Conservation (phyloP, 2,329 filamentous ascomycete genomes). For the Neospermospora avenae region DNA sequence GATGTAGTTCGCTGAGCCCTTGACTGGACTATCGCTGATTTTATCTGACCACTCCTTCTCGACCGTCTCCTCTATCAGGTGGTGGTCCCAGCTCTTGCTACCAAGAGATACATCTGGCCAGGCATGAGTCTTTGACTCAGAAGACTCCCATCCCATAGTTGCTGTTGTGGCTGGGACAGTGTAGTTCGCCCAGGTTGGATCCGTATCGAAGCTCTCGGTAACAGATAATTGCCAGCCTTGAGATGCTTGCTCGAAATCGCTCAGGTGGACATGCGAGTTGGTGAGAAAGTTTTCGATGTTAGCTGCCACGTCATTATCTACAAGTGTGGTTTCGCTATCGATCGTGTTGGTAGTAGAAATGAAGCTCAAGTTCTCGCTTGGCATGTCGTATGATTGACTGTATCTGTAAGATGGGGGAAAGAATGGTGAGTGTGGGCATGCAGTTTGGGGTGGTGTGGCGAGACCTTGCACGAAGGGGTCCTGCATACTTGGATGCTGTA, state of each 20-base stretch:
- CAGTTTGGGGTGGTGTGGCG: conserved; percentile 55
- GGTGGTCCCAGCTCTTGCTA: neutral
- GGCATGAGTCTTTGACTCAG: conserved; percentile 6
- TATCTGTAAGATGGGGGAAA: conserved; percentile 18
- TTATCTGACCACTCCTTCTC: conserved; percentile 13
- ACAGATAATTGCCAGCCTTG: conserved; percentile 15
- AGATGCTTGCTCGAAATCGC: conserved; percentile 12
- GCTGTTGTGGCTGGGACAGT: conserved; percentile 16
- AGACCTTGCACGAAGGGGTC: conserved; percentile 52
- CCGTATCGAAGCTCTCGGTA: conserved; percentile 17
- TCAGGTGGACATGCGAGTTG: conserved; percentile 14
- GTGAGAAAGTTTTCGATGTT: conserved; percentile 25
- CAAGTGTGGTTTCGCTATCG: conserved; percentile 34
- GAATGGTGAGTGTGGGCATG: conserved; percentile 42
- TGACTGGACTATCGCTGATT: neutral
- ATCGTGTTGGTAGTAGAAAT: conserved; percentile 35
- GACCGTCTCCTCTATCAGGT: conserved; percentile 2
- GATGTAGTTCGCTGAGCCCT: conserved; percentile 7
- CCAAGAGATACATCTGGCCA: conserved; percentile 14
- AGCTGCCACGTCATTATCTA: conserved; percentile 18
- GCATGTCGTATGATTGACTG: conserved; percentile 20
- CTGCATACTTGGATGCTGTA: conserved; percentile 39
- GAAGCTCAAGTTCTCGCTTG: conserved; percentile 37
- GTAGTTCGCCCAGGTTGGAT: conserved; percentile 21
- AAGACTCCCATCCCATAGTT: conserved; percentile 12